Evolutionary conservation across 805 yeast genomes (phyloP).

Genomic region (Crinitomyces ghanaensis): DNA sequence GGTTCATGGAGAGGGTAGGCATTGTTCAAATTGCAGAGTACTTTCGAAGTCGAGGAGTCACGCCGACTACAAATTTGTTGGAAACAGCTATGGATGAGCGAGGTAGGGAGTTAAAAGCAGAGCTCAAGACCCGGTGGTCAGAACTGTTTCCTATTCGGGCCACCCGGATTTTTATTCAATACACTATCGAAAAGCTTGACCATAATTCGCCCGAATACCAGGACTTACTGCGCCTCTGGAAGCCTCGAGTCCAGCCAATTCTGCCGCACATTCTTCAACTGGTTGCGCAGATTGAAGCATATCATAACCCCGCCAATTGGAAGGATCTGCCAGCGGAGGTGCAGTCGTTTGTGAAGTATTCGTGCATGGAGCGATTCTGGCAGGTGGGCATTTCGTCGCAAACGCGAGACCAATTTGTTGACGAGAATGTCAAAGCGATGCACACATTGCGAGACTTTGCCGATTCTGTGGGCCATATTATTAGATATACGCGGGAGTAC

Average conservation of each 20-base stretch:
- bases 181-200: constrained; percentile 81
- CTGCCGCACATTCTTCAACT: constrained; percentile 83
- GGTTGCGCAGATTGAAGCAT: constrained; percentile 83
- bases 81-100: constrained; percentile 81
- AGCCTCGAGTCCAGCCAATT: constrained; percentile 84
- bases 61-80: constrained; percentile 62
- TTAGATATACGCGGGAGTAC: constrained; percentile 91
- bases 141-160: constrained; percentile 92
- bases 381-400: constrained; percentile 95
- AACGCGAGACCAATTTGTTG: constrained; percentile 86
- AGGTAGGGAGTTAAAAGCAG: constrained; percentile 65
- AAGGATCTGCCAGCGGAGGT: constrained; percentile 75
- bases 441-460: constrained; percentile 93
- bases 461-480: constrained; percentile 92
- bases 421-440: constrained; percentile 88
- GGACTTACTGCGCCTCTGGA: constrained; percentile 69
- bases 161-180: constrained; percentile 87
- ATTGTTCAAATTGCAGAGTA: constrained; percentile 88
- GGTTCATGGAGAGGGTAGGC: constrained; percentile 98
- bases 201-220: constrained; percentile 68
- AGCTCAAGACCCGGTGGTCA: constrained; percentile 83
- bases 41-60: constrained; percentile 71
- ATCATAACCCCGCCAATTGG: constrained; percentile 93
- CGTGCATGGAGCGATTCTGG: constrained; percentile 93
- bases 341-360: constrained; percentile 79